phyloP scores from a whole-genome alignment of 2,329 filamentous ascomycete genomes.

The Emmonsiellopsis sp. region DNA sequence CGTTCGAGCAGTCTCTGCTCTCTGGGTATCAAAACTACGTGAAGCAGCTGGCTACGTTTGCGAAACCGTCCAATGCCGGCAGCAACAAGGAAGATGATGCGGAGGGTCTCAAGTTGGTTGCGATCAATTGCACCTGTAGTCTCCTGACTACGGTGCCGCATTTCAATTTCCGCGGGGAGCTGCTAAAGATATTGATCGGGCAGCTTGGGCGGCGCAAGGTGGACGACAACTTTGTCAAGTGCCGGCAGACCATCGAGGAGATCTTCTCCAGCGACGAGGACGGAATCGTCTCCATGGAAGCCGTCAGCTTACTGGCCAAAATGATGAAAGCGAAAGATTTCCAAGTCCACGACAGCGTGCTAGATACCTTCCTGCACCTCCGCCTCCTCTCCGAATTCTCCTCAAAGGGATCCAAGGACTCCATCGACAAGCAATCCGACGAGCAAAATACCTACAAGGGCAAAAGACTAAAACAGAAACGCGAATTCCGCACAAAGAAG shows the following conservation, averaged over 20 bases:
- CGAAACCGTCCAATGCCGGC: conserved; percentile 45
- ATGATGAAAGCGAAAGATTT: conserved; percentile 92
- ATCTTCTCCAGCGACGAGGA: conserved; percentile 84
- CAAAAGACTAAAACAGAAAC: conserved; percentile 64
- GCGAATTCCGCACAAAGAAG: conserved; percentile 81
- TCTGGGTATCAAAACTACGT: conserved; percentile 79
- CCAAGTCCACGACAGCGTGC: conserved; percentile 69
- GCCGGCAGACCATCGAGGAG: conserved; percentile 66
- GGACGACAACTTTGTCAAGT: conserved; percentile 69
- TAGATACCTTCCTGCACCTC: conserved; percentile 86
- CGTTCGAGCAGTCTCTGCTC: conserved; percentile 82
- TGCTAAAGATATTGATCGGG: conserved; percentile 77
- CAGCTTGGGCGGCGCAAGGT: conserved; percentile 67
- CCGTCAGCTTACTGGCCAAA: conserved; percentile 73
- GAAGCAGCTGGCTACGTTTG: conserved; percentile 60
- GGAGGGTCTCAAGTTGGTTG: conserved; percentile 56
- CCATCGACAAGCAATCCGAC: conserved; percentile 54
- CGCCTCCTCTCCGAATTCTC: conserved; percentile 82
- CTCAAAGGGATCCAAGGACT: conserved; percentile 70
- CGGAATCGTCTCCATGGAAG: conserved; percentile 77
- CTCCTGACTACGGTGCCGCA: conserved; percentile 77
- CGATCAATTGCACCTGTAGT: conserved; percentile 76
- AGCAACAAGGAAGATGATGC: conserved; percentile 20
- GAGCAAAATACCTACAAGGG: conserved; percentile 37
- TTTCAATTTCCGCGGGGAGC: conserved; percentile 89